Evolutionary conservation across 495 filamentous ascomycete species (phyloP).

Genomic region (Tuber calosporum): DNA sequence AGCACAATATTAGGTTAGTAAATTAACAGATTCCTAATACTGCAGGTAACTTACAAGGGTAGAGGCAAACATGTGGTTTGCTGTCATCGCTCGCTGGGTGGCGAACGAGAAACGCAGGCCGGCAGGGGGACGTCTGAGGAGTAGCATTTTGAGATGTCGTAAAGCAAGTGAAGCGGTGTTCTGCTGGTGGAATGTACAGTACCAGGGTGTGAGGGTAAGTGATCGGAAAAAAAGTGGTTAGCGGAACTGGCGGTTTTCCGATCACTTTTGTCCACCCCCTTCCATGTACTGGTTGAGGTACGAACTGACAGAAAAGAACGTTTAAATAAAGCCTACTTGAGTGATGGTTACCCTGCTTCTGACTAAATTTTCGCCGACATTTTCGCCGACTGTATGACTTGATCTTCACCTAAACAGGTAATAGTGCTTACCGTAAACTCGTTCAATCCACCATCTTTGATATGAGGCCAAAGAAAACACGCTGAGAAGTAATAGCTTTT

Average conservation of each 20-base stretch:
- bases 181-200: not conserved
- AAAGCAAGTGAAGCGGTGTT: not conserved
- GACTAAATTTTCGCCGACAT: not conserved
- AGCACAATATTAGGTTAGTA: not conserved
- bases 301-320: not conserved
- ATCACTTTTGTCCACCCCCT: too few relatives aligned
- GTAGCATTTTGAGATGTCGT: not conserved
- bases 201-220: too few relatives aligned
- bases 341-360: not conserved
- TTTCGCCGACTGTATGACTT: not conserved
- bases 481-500: too few relatives aligned
- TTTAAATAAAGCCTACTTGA: not conserved
- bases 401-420: not conserved
- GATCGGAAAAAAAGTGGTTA: too few relatives aligned
- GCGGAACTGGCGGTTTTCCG: too few relatives aligned
- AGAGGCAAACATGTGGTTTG: not conserved
- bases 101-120: not conserved
- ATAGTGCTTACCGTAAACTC: not conserved
- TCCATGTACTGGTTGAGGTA: not conserved
- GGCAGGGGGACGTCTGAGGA: not conserved
- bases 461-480: too few relatives aligned
- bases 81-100: not conserved
- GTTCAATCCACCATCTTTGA: not conserved
- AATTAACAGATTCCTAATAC: not conserved
- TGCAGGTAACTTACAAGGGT: not conserved